A percentile compares a stretch with the other conserved stretches of the same genome.
Evolutionary conservation across 2,329 filamentous ascomycete genomes (phyloP).

Genomic region (Westerdykella ornata): DNA sequence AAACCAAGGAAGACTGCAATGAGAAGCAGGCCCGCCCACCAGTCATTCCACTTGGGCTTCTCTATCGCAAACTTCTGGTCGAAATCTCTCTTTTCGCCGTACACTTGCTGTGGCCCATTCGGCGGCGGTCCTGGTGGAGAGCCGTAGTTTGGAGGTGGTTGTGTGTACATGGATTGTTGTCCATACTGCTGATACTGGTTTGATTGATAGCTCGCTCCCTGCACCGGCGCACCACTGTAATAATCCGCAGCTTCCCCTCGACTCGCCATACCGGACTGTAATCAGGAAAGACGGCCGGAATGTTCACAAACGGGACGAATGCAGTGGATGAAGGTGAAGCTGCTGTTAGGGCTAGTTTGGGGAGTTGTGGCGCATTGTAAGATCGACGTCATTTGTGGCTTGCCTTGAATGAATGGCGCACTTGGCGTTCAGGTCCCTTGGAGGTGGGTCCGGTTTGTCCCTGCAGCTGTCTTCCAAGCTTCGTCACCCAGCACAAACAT

Average conservation of each 20-base stretch:
- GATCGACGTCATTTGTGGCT: neutral
- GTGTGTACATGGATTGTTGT: slow-evolving; percentile 20
- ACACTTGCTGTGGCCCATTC: slow-evolving; percentile 13
- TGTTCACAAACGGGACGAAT: too few species aligned
- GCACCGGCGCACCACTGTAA: slow-evolving; percentile 29
- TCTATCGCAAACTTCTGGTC: slow-evolving; percentile 77
- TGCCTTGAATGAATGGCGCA: neutral
- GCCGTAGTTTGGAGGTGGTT: slow-evolving; percentile 27
- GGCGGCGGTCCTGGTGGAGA: slow-evolving; percentile 21
- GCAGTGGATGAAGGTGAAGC: too few species aligned
- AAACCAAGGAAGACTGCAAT: slow-evolving; percentile 66
- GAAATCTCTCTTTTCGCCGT: slow-evolving; percentile 53
- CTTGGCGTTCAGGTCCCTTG: too few species aligned
- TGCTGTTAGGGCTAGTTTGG: neutral
- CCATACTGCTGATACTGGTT: slow-evolving; percentile 11
- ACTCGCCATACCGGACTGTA: slow-evolving; percentile 20
- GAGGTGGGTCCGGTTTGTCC: too few species aligned
- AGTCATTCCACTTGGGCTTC: slow-evolving; percentile 80
- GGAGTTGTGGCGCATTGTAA: neutral
- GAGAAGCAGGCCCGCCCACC: slow-evolving; percentile 80
- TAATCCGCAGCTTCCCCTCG: slow-evolving; percentile 36
- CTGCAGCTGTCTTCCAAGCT: too few species aligned
- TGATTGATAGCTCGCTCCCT: neutral
- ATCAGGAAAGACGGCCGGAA: too few species aligned
- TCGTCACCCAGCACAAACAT: too few species aligned